Evolutionary conservation across 768 basidiomycete species (phyloP), one percentile per base, ranked within the genome.

Genomic region (Amanita thiersii): DNA sequence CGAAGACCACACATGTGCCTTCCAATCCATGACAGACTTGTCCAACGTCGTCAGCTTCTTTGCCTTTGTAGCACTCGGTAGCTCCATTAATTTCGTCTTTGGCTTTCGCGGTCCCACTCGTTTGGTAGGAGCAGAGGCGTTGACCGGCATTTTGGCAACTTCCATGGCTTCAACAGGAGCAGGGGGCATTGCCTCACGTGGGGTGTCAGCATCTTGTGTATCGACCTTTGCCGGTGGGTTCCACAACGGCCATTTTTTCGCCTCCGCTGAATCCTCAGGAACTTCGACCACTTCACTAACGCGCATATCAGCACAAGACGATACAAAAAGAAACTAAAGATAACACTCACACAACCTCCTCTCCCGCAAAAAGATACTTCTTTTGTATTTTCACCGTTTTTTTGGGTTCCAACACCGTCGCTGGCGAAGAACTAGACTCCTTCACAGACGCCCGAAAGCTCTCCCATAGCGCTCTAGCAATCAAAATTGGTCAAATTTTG

Each of bases 1-100:
- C 38, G 70, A 60, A 0, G 69, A 47, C 14, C 68, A 58, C 10
- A 87, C 59, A 50, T 90, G 86, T 0, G 75, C 59, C 20, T 70
- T 69, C 89, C 89, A 92, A 55, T 92, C 89, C 74, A 92, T 77
- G 9, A 82, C 77, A 0, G 85, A 87, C 57, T 90, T 91, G 47
- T 89, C 86, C 10, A 92, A 67, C 18, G 86, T 90, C 17, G 83
- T 79, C 5, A 92, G 67, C 59, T 85, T 90, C 56, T 83, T 86
- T 1, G 78, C 65, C 52, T 81, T 86, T 1, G 66, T 46, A 2
- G 34, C 47, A 9, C 63, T 63, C 0, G 82, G 82, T 23, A 82
- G 56, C 10, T 72, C 59, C 1, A 73, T 68, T 5, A 88, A 66
- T 2, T 65, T 58, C 0, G 68, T 68, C 53, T 78, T 81, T 1